A percentile compares a stretch with the other conserved stretches of the same genome.
Conservation (phyloP, 1,284 basidiomycete genomes). For the Malassezia pachydermatis region DNA sequence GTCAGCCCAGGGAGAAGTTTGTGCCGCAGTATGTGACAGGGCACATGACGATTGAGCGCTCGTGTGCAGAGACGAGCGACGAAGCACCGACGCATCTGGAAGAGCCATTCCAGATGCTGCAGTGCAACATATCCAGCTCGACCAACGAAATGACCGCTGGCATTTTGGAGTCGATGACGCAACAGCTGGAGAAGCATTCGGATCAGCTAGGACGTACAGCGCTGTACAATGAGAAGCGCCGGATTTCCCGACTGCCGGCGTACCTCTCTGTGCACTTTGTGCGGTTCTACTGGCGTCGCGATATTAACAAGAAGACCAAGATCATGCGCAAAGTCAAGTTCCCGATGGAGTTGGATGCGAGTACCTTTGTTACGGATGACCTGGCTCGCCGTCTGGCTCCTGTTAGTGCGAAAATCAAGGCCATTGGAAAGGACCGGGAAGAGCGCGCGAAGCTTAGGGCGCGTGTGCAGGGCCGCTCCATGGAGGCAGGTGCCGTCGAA, state of each 20-base stretch:
- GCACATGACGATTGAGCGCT: conserved; percentile 63
- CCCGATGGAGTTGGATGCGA: conserved; percentile 69
- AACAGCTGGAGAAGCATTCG: conserved; percentile 76
- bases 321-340: conserved; percentile 82
- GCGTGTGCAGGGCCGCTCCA: conserved; percentile 55
- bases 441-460: conserved; percentile 75
- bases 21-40: conserved; percentile 77
- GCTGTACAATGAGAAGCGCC: conserved; percentile 69
- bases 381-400: conserved; percentile 64
- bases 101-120: conserved; percentile 75
- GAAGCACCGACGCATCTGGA: conserved; percentile 60
- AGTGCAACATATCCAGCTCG: conserved; percentile 75
- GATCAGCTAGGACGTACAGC: conserved; percentile 69
- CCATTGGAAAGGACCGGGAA: conserved; percentile 68
- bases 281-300: conserved; percentile 85
- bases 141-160: conserved; percentile 86
- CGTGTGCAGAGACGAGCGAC: conserved; percentile 60
- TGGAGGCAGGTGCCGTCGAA: conserved; percentile 50
- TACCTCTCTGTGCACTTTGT: conserved; percentile 83
- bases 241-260: conserved; percentile 70
- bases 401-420: conserved; percentile 61
- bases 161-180: conserved; percentile 70
- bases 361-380: conserved; percentile 71
- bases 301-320: conserved; percentile 62
- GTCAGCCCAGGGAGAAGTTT: conserved; percentile 50